These are phyloP conservation scores for Cucumis melo DNA, from an alignment of 306 rosid species.

Conservation along the genomic window DNA sequence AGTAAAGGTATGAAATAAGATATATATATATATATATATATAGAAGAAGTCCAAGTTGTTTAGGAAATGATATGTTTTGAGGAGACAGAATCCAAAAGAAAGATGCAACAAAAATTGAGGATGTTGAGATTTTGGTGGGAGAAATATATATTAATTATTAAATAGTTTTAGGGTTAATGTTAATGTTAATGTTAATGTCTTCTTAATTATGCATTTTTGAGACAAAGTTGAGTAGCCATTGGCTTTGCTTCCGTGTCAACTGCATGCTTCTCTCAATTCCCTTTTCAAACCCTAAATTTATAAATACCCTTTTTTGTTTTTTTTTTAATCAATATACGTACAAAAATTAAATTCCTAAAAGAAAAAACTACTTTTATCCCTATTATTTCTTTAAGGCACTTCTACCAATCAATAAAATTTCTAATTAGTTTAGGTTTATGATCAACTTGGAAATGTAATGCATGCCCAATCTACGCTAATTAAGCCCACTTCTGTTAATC, in stretches of 20 bases:
- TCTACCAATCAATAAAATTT: neutral
- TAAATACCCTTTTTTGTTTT: neutral
- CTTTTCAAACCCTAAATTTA: neutral
- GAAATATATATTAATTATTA: neutral
- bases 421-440: neutral
- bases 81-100: conserved; percentile 3
- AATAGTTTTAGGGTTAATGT: too few species aligned
- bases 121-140: neutral
- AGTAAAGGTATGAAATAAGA: too few species aligned
- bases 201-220: neutral
- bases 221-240: neutral
- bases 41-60: too few species aligned
- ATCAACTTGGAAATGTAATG: neutral
- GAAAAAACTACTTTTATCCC: neutral
- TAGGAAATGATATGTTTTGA: too few species aligned
- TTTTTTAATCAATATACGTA: neutral
- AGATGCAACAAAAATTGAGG: neutral
- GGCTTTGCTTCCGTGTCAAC: conserved; percentile 6
- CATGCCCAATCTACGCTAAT: neutral
- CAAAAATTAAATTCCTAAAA: neutral
- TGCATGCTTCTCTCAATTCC: neutral
- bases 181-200: too few species aligned
- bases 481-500: neutral
- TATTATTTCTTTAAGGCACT: neutral
- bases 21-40: too few species aligned